phyloP scores from a whole-genome alignment of 1,284 basidiomycete species.

The Ganoderma multipileum region DNA sequence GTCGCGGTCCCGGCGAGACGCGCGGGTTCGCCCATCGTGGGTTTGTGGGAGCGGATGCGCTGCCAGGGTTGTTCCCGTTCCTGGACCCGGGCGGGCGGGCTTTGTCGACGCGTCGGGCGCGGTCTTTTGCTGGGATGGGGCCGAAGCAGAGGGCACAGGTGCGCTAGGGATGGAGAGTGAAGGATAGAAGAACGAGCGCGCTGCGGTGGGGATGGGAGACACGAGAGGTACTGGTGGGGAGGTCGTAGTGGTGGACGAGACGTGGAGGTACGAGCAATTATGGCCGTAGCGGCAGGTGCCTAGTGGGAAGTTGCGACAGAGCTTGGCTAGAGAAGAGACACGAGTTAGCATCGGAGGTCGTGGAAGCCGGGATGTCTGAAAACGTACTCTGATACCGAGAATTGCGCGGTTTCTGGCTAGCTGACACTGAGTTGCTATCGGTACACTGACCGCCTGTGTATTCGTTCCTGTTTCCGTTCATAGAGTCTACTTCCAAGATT shows the following conservation, averaged over 20 bases:
- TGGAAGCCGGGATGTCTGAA: neutral
- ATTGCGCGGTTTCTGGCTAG: conserved; percentile 2
- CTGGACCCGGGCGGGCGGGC: neutral
- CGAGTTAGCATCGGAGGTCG: neutral
- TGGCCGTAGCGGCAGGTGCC: conserved; percentile 39
- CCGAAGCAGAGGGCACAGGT: neutral
- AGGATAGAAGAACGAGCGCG: conserved; percentile 19
- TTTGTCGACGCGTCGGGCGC: neutral
- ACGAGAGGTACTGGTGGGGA: conserved; percentile 13
- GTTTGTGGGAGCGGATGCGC: neutral
- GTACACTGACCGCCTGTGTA: neutral
- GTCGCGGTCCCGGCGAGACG: conserved; percentile 10
- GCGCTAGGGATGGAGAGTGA: neutral
- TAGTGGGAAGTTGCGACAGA: conserved; percentile 39
- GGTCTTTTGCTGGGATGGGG: neutral
- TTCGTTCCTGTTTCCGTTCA: conserved; percentile 1
- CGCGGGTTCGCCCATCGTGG: conserved; percentile 1
- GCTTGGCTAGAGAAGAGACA: conserved; percentile 31
- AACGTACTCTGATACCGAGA: conserved; percentile 27
- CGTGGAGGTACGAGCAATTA: conserved; percentile 38
- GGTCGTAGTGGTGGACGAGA: conserved; percentile 11
- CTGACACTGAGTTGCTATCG: neutral
- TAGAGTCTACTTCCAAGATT: conserved; percentile 12
- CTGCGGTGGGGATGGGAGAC: conserved; percentile 10
- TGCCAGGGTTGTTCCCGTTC: neutral